Percentiles rank a stretch among this genome's conserved stretches.
Evolutionary conservation across 441 rosid species (phyloP).

Genomic region (Eutrema salsugineum): DNA sequence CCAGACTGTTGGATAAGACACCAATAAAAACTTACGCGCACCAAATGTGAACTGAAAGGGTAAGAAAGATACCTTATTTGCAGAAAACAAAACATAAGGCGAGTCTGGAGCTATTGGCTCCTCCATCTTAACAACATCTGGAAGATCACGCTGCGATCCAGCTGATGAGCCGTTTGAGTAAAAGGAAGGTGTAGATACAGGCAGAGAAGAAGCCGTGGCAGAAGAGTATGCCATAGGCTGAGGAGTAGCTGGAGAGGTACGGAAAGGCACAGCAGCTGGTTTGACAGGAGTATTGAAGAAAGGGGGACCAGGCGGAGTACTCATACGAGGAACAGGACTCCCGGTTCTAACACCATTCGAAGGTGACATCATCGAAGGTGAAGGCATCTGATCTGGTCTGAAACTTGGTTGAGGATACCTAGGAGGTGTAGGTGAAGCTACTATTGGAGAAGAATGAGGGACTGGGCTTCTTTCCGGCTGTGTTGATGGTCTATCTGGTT

Average conservation of each 20-base stretch:
- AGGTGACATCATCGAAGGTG: slow-evolving; percentile 68
- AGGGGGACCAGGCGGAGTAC: slow-evolving; percentile 98
- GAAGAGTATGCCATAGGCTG: slow-evolving; percentile 87
- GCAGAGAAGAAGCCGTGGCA: slow-evolving; percentile 52
- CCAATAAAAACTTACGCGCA: neutral
- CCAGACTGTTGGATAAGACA: neutral
- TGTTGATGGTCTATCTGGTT: slow-evolving; percentile 42
- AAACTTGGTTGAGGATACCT: slow-evolving; percentile 61
- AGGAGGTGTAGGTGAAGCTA: slow-evolving; percentile 49
- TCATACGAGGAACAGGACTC: slow-evolving; percentile 67
- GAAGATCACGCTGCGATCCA: slow-evolving; percentile 56
- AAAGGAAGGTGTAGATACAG: slow-evolving; percentile 78
- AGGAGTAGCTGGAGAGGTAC: slow-evolving; percentile 87
- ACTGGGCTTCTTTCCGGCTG: slow-evolving; percentile 43
- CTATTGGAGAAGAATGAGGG: slow-evolving; percentile 49
- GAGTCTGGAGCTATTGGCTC: slow-evolving; percentile 51
- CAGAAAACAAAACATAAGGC: slow-evolving; percentile 73
- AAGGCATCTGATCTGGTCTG: slow-evolving; percentile 58
- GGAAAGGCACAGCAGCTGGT: slow-evolving; percentile 95
- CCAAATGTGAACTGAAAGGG: slow-evolving; percentile 10
- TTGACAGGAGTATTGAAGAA: slow-evolving; percentile 88
- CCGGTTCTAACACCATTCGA: slow-evolving; percentile 63
- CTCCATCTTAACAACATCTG: slow-evolving; percentile 44
- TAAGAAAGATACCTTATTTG: slow-evolving; percentile 62
- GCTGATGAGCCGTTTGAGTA: slow-evolving; percentile 69